Base-by-base conservation (phyloP, 352 stramenopile genomes). In the Globisporangium apiculatum region DNA sequence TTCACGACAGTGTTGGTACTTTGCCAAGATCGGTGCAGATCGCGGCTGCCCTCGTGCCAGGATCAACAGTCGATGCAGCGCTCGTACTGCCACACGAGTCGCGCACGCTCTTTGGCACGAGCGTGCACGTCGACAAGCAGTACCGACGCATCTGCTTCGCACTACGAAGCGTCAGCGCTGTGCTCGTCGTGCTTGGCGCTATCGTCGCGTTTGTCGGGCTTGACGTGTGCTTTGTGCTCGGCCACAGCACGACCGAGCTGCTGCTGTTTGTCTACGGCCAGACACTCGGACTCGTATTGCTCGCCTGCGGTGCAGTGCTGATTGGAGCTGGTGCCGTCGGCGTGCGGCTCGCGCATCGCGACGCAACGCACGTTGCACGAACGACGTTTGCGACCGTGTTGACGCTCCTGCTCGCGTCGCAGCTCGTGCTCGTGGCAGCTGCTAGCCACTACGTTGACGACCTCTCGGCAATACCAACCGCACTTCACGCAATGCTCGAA, bases 191-290 rank as follows among this genome's bases (percentile, higher is more conserved):
- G 0, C 24, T 87, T 5, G 76, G 76, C 1, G 55, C 79, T 11
- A 55, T 89, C 5, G 52, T 87, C 18, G 48, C 71, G 24, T 69
- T 83, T 54, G 65, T 77, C 5, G 76, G 76, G 11, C 54, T 83
- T 5, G 74, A 87, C 38, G 75, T 87, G 15, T 56, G 71, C 36
- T 67, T 75, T 43, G 72, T 87, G 5, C 65, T 87, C 31, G 76
- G 76, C 37, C 75, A 79, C 38, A 84, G 65, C 18, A 77, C 76
- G n/a, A 58, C 66, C 0, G 76, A 83, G 48, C 31, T 83, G 40
- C 68, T 81, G 31, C 49, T 87, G 0, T 79, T 75, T 15, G 55
- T 87, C 15, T 87, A 80, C 14, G 66, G 74, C 11, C 67, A 73
- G 9, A 43, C 58, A 1, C 56, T 83, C 6, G 76, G 72, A 10